Conservation (phyloP, 1,139 yeast species). For the Suhomyces maxii region DNA sequence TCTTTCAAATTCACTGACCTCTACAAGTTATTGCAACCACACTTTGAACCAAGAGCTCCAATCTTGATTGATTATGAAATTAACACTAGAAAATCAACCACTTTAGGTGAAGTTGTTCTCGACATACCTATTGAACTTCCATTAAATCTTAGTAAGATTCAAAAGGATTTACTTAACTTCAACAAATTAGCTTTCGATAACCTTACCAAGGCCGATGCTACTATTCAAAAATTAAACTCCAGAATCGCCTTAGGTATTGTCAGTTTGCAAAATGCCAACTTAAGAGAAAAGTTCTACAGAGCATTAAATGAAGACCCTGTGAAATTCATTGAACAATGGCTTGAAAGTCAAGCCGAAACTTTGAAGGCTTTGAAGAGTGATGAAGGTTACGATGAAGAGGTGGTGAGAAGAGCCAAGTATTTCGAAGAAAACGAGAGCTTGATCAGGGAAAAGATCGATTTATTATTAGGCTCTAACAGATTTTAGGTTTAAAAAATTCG, state of each 20-base stretch:
- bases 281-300: conserved; percentile 59
- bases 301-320: conserved; percentile 77
- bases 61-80: conserved; percentile 72
- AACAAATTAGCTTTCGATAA: conserved; percentile 42
- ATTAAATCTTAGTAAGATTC: conserved; percentile 41
- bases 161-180: conserved; percentile 39
- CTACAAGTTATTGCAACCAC: conserved; percentile 60
- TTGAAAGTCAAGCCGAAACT: conserved; percentile 72
- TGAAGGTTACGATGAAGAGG: conserved; percentile 87
- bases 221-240: conserved; percentile 57
- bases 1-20: conserved; percentile 70
- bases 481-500: conserved; percentile 14
- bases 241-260: conserved; percentile 64
- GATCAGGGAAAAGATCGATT: conserved; percentile 72
- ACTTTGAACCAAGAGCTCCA: conserved; percentile 76
- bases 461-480: conserved; percentile 51
- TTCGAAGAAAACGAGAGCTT: conserved; percentile 69
- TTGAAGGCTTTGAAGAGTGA: conserved; percentile 79
- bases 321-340: conserved; percentile 69
- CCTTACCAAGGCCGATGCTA: conserved; percentile 45
- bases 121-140: conserved; percentile 71
- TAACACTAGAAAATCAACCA: conserved; percentile 71
- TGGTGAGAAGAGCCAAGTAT: conserved; percentile 78
- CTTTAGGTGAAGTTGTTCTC: conserved; percentile 76
- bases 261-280: conserved; percentile 59